Evolutionary conservation across 106 monocot genomes (phyloP).

Genomic region (Dioscorea dumetorum): DNA sequence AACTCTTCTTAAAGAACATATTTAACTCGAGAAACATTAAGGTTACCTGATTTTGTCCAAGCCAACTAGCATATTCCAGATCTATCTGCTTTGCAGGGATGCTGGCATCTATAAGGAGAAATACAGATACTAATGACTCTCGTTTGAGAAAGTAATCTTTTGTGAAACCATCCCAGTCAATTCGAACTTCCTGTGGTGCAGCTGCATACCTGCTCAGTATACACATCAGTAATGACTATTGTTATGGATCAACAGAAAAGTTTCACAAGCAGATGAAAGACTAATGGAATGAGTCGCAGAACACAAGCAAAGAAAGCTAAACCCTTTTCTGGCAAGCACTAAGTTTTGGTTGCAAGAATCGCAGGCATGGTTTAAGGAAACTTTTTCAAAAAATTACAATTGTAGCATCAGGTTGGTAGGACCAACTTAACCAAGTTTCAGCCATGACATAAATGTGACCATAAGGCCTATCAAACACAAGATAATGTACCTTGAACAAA

Average conservation of each 20-base stretch:
- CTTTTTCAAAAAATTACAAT: no score
- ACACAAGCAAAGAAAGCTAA: no score
- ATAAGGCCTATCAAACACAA: no score
- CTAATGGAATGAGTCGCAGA: no score
- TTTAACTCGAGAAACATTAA: not conserved
- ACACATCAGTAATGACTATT: not conserved
- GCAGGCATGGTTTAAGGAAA: no score
- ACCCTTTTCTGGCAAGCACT: no score
- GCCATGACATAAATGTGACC: no score
- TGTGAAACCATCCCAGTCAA: conserved; percentile 78
- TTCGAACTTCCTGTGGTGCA: conserved; percentile 71
- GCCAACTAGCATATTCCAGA: conserved; percentile 92
- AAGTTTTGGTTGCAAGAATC: no score
- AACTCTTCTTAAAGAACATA: no score
- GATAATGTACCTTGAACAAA: no score
- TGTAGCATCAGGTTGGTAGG: no score
- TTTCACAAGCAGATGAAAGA: not conserved
- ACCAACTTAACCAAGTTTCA: no score
- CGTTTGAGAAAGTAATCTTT: conserved; percentile 82
- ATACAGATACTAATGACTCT: conserved; percentile 70
- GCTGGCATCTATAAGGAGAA: conserved; percentile 87
- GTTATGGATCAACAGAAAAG: not conserved
- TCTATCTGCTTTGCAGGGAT: conserved; percentile 87
- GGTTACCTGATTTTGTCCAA: conserved; percentile 74
- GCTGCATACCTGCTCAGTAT: conserved; percentile 67